Percentiles rank a stretch among this genome's conserved stretches.
These are phyloP conservation scores for Fusarium papillatum DNA, from an alignment of 2,329 filamentous ascomycete species.

Conservation along the genomic window DNA sequence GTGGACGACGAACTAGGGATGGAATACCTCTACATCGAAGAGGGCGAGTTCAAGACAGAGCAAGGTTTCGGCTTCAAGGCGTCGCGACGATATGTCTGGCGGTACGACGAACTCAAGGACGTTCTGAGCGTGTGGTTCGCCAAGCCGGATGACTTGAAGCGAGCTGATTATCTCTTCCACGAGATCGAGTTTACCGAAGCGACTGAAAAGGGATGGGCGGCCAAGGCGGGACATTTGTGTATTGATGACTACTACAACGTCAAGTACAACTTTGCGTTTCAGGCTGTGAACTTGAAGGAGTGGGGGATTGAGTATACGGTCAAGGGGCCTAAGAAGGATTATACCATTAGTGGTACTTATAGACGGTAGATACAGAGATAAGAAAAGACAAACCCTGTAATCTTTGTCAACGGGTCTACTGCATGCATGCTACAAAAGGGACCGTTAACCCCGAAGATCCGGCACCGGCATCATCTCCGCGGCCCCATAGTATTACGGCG, in stretches of 20 bases:
- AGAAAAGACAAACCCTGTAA: neutral
- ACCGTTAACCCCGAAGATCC: neutral
- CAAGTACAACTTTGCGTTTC: constrained; percentile 75
- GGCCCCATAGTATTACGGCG: constrained; percentile 1
- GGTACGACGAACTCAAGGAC: constrained; percentile 74
- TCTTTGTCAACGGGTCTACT: neutral
- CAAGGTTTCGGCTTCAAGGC: constrained; percentile 70
- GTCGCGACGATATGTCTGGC: constrained; percentile 78
- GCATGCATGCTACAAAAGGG: neutral
- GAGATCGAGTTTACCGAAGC: constrained; percentile 71
- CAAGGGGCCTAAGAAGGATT: constrained; percentile 81
- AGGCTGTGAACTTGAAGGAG: constrained; percentile 66
- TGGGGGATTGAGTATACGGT: constrained; percentile 77
- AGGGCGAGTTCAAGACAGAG: constrained; percentile 73
- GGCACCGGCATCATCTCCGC: neutral
- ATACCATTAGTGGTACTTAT: constrained; percentile 70
- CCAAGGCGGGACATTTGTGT: constrained; percentile 78
- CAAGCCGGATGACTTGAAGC: constrained; percentile 70
- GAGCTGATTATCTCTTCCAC: constrained; percentile 82
- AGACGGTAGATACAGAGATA: constrained; percentile 48
- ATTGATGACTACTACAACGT: constrained; percentile 80
- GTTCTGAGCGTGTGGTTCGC: constrained; percentile 81
- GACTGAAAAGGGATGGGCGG: constrained; percentile 66
- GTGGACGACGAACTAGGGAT: constrained; percentile 53
- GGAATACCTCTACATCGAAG: constrained; percentile 79